Percentiles rank a stretch among this genome's conserved stretches.
Conservation (phyloP, 768 basidiomycete genomes). For the Hebeloma cylindrosporum region DNA sequence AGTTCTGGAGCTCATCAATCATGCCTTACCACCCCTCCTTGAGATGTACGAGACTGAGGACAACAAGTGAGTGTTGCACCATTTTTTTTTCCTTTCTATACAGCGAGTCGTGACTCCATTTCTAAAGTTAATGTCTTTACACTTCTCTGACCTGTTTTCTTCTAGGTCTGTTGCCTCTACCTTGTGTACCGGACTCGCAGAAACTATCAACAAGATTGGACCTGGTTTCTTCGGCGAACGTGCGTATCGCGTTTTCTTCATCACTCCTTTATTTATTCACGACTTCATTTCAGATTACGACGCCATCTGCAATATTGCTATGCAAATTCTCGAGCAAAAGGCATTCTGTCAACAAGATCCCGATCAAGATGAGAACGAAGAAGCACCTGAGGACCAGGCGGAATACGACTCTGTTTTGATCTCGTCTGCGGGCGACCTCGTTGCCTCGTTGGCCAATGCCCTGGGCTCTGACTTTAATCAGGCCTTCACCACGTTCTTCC, state of each 20-base stretch:
- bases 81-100: slow-evolving; percentile 1
- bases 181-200: slow-evolving; percentile 85
- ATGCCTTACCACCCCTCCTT: slow-evolving; percentile 70
- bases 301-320: slow-evolving; percentile 73
- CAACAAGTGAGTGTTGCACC: slow-evolving; percentile 93
- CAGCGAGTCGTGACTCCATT: too few species aligned
- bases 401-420: slow-evolving; percentile 97
- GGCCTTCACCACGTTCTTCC: slow-evolving; percentile 85
- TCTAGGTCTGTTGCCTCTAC: slow-evolving; percentile 82
- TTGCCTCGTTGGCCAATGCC: slow-evolving; percentile 81
- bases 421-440: slow-evolving; percentile 91
- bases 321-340: slow-evolving; percentile 89
- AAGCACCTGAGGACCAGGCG: slow-evolving; percentile 85
- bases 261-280: slow-evolving; percentile 7
- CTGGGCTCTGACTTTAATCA: slow-evolving; percentile 83
- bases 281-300: slow-evolving; percentile 57
- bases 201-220: slow-evolving; percentile 90
- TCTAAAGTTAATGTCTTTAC: too few species aligned
- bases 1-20: slow-evolving; percentile 78
- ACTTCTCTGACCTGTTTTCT: slow-evolving; percentile 25
- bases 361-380: slow-evolving; percentile 85
- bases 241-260: slow-evolving; percentile 35
- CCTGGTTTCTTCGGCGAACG: slow-evolving; percentile 80
- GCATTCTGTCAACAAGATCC: slow-evolving; percentile 96
- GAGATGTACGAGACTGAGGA: slow-evolving; percentile 95